Conservation (phyloP, 345 rosid species). For the Psidium friedrichsthalianum region DNA sequence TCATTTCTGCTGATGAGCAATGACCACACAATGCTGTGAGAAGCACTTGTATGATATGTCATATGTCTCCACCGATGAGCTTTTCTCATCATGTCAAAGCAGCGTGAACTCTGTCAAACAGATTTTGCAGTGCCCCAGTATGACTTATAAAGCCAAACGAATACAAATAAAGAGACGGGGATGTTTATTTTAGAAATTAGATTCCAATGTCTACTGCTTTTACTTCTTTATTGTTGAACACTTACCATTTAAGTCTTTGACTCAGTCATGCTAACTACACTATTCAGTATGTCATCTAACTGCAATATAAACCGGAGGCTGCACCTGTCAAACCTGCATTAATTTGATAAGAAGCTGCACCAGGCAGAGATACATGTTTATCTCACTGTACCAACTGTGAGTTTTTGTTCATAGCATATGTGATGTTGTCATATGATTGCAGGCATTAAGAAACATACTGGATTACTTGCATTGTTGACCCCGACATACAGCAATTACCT, state of each 20-base stretch:
- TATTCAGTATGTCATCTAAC: not conserved
- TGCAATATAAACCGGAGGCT: not conserved
- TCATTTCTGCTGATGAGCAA: not conserved
- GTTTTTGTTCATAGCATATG: not conserved
- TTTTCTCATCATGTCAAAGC: not conserved
- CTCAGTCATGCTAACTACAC: not conserved
- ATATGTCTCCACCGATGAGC: not conserved
- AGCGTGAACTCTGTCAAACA: not conserved
- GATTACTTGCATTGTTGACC: conserved; percentile 82
- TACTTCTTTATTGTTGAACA: not conserved
- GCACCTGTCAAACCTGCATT: not conserved
- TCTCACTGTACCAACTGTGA: not conserved
- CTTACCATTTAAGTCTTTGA: not conserved
- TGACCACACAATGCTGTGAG: not conserved
- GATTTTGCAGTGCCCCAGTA: not conserved
- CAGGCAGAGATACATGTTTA: not conserved
- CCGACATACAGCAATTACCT: conserved; percentile 62
- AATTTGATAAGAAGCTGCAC: not conserved
- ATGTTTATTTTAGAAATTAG: too few relatives aligned
- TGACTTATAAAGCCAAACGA: not conserved
- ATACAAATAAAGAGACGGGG: not conserved
- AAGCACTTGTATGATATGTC: not conserved
- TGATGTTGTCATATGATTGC: not conserved
- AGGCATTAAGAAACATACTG: conserved; percentile 69
- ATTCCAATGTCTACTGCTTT: not conserved